phyloP scores from a whole-genome alignment of 176 grass and related monocot genomes.

The Eleusine coracana region DNA sequence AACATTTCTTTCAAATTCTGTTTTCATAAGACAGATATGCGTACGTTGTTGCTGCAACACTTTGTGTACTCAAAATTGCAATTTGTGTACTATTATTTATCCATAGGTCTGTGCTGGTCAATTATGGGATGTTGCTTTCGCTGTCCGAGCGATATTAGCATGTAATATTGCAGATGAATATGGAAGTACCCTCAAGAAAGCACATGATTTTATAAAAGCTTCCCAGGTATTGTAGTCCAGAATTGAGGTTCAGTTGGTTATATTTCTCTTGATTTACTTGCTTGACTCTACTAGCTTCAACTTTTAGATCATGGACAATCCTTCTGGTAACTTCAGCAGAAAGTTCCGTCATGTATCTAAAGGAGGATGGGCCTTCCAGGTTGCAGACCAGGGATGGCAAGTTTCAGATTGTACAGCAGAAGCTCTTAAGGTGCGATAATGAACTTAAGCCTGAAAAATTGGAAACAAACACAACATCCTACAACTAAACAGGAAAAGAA shows the following conservation, averaged over 20 bases:
- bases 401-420: conserved; percentile 89
- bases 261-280: conserved; percentile 17
- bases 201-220: conserved; percentile 64
- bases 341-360: conserved; percentile 70
- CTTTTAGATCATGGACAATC: conserved; percentile 70
- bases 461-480: neutral
- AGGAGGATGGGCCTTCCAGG: conserved; percentile 77
- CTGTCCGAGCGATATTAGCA: conserved; percentile 75
- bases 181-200: conserved; percentile 62
- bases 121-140: conserved; percentile 71
- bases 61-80: conserved; percentile 5
- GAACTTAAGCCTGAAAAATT: conserved; percentile 6
- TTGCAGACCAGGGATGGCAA: conserved; percentile 70
- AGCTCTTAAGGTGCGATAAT: conserved; percentile 64
- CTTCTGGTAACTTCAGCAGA: conserved; percentile 57
- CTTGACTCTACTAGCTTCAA: conserved; percentile 41
- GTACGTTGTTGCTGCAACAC: neutral
- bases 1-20: neutral
- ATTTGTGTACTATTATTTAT: neutral
- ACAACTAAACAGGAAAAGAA: conserved; percentile 7
- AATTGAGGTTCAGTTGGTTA: conserved; percentile 22
- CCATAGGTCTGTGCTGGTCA: conserved; percentile 52
- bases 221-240: conserved; percentile 59
- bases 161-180: conserved; percentile 50
- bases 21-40: neutral